Conservation (phyloP, 139 green algal genomes). For the Chara braunii region DNA sequence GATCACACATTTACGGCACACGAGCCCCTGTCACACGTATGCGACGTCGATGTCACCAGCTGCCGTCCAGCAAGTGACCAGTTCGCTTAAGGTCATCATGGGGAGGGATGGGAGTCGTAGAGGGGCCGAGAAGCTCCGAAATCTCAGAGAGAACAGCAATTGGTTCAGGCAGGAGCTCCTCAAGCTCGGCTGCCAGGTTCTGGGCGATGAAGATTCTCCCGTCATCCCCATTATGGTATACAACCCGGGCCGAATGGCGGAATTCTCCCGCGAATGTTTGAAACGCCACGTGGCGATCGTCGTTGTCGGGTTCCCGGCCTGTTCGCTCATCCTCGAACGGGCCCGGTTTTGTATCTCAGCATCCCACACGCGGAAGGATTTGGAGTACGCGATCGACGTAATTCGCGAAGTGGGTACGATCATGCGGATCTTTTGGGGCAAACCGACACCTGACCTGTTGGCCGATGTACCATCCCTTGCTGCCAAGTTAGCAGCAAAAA, state of each 20-base stretch:
- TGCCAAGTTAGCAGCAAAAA: too few species aligned
- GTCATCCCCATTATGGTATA: constrained; percentile 98
- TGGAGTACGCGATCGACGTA: constrained; percentile 79
- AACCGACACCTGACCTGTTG: too few species aligned
- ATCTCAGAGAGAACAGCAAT: constrained; percentile 84
- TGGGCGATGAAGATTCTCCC: constrained; percentile 88
- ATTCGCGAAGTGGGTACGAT: too few species aligned
- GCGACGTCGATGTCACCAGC: constrained; percentile 79
- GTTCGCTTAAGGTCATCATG: constrained; percentile 65
- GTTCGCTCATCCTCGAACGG: constrained; percentile 71
- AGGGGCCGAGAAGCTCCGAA: constrained; percentile 66
- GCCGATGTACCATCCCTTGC: too few species aligned
- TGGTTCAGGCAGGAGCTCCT: constrained; percentile 76
- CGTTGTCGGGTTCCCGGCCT: constrained; percentile 95
- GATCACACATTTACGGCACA: constrained; percentile 64
- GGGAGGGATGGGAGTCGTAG: constrained; percentile 48
- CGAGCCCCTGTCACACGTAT: constrained; percentile 69
- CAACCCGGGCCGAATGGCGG: constrained; percentile 70
- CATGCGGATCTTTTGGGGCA: too few species aligned
- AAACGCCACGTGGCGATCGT: constrained; percentile 74
- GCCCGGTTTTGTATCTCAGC: constrained; percentile 89
- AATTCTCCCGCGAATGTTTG: constrained; percentile 66
- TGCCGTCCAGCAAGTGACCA: constrained; percentile 60
- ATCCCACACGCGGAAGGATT: constrained; percentile 75
- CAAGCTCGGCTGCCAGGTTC: constrained; percentile 74